Evolutionary conservation across 495 filamentous ascomycete species (phyloP).

Genomic region (Hapsidospora chrysogenum): DNA sequence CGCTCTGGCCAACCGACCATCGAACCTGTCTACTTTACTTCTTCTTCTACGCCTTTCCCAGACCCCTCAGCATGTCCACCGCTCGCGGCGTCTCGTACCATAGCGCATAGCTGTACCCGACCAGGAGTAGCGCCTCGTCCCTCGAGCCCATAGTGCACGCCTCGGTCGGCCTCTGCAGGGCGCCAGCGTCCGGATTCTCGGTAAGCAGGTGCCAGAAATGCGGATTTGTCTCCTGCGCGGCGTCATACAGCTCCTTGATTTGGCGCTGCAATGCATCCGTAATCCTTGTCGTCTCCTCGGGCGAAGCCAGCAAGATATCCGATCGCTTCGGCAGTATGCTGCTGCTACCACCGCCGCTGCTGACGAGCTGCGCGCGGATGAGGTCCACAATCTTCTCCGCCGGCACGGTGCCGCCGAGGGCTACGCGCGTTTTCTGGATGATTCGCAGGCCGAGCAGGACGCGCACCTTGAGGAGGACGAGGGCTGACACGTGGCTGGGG

Average conservation of each 20-base stretch:
- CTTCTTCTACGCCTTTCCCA: no score
- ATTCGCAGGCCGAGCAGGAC: background rate
- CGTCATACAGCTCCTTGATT: background rate
- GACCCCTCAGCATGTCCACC: background rate
- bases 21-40: no score
- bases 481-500: background rate
- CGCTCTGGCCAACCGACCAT: no score
- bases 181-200: background rate
- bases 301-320: background rate
- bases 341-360: no score
- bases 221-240: background rate
- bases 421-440: background rate
- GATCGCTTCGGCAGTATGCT: no score
- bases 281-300: background rate
- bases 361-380: background rate
- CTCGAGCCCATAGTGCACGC: background rate
- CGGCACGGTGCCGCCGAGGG: background rate
- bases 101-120: background rate
- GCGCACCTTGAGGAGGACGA: background rate
- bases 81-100: conserved; percentile 1
- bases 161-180: background rate
- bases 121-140: background rate
- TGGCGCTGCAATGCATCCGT: background rate
- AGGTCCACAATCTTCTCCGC: background rate
- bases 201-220: background rate